Evolutionary conservation across 2,329 filamentous ascomycete genomes (phyloP), one percentile per base, ranked within the genome.

Genomic region (Kalaharituber pfeilii): DNA sequence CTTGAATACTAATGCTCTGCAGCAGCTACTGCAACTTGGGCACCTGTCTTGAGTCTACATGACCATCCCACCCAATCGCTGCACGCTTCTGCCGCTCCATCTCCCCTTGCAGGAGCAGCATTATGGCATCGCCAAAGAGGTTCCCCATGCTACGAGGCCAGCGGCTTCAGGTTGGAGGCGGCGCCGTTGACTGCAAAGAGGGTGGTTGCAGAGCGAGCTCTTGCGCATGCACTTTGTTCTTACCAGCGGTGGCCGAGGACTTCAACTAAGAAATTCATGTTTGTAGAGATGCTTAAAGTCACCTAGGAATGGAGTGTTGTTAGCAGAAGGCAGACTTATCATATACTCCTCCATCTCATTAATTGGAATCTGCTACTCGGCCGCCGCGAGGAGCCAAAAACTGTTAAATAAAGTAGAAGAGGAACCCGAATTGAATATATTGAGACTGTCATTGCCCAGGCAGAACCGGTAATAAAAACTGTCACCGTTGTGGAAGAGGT

Each of bases 181-280:
- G 94, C 86, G 62, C 95, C 89, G 29, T 77, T 79, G 2, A 86
- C 89, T 1, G 83, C 85, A 8, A 94, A 71, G 63, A 94, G 95
- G 8, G 87, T 93, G 0, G 84, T 88, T 1, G 85, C 79, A 60
- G 83, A 86, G 58, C 89, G 82, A 11, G 84, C 80, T 47, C 94
- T 86, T 15, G 85, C 80, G 67, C 94, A 94, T 55, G 85, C 84
- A 62, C 87, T 86, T 67, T 96, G 88, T 66, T 95, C 88, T 67
- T 94, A 94, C 88, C 89, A 96, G 56, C 84, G 79, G 0, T 89
- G 89, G 66, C 95, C 89, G 56, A 95, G 77, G 49, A 95, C 76
- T 69, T 96, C 89, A 66, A 96, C 74, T 76, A 59, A 29, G 7
- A 39, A 36, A 42, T n/a, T 29, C 56, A n/a, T n/a, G n/a, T n/a